Evolutionary conservation across 2,329 filamentous ascomycete genomes (phyloP).

Genomic region (Arthrobotrys conoides): DNA sequence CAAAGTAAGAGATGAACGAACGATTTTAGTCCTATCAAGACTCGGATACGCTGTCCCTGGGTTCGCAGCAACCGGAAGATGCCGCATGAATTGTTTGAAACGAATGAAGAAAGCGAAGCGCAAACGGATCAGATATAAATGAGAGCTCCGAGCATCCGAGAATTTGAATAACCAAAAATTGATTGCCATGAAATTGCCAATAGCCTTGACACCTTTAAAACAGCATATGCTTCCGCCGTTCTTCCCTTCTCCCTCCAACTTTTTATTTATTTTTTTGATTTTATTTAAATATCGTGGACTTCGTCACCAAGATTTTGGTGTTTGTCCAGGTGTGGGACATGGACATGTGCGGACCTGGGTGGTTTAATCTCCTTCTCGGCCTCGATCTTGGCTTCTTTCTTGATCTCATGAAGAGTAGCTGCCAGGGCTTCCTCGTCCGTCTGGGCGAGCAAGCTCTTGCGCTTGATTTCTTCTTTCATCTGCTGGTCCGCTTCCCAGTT

Average conservation of each 20-base stretch:
- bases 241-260: not conserved
- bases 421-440: slow-evolving; percentile 31
- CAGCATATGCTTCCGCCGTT: slow-evolving; percentile 23
- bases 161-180: slow-evolving; percentile 1
- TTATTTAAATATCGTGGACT: slow-evolving; percentile 43
- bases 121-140: slow-evolving; percentile 5
- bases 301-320: slow-evolving; percentile 57
- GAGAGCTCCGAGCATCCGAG: slow-evolving; percentile 19
- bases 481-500: slow-evolving; percentile 60
- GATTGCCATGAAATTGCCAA: slow-evolving; percentile 33
- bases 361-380: slow-evolving; percentile 53
- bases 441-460: slow-evolving; percentile 40
- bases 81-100: slow-evolving; percentile 2
- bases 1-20: not conserved
- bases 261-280: not conserved
- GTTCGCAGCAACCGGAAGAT: slow-evolving; percentile 25
- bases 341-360: slow-evolving; percentile 46
- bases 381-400: slow-evolving; percentile 45
- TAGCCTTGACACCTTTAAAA: slow-evolving; percentile 23
- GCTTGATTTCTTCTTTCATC: slow-evolving; percentile 51
- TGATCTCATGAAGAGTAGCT: slow-evolving; percentile 34
- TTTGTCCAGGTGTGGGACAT: slow-evolving; percentile 49
- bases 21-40: not conserved
- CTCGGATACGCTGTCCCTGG: slow-evolving; percentile 39
- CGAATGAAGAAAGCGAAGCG: not conserved